These are phyloP conservation scores for Puccinia horiana DNA, from an alignment of 1,284 basidiomycete genomes.

Conservation along the genomic window DNA sequence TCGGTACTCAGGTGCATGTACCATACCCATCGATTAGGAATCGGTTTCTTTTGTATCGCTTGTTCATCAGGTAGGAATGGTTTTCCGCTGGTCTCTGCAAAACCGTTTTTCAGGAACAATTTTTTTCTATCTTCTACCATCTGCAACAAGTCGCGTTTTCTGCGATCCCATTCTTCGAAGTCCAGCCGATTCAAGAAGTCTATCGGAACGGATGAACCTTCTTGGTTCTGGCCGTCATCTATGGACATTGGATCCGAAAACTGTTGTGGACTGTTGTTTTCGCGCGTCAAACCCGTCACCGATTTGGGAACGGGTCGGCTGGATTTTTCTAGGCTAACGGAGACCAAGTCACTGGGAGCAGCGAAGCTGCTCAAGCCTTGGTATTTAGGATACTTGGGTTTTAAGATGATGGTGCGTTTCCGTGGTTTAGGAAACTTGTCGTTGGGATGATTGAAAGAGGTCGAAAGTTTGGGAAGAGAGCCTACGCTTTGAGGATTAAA, in stretches of 20 bases:
- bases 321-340: not conserved
- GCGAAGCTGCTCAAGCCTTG: slow-evolving; percentile 31
- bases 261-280: not conserved
- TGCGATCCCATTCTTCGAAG: slow-evolving; percentile 22
- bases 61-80: slow-evolving; percentile 31
- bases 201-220: slow-evolving; percentile 21
- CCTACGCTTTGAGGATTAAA: not conserved
- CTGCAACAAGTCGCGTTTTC: slow-evolving; percentile 14
- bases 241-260: not conserved
- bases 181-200: slow-evolving; percentile 31
- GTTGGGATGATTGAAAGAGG: not conserved
- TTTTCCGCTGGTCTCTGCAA: slow-evolving; percentile 36
- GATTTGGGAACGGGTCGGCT: not conserved
- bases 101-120: slow-evolving; percentile 23
- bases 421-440: slow-evolving; percentile 18
- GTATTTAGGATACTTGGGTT: slow-evolving; percentile 40
- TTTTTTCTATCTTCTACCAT: slow-evolving; percentile 32
- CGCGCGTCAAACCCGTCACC: not conserved
- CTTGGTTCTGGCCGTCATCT: not conserved
- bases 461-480: slow-evolving; percentile 17
- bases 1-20: slow-evolving; percentile 45
- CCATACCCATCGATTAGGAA: slow-evolving; percentile 49
- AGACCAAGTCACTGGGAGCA: slow-evolving; percentile 35
- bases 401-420: slow-evolving; percentile 11
- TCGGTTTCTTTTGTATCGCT: slow-evolving; percentile 38